Percentiles rank a stretch among this genome's conserved stretches.
Evolutionary conservation across 257 asterid genomes (phyloP).

Genomic region (Solanum virginianum): DNA sequence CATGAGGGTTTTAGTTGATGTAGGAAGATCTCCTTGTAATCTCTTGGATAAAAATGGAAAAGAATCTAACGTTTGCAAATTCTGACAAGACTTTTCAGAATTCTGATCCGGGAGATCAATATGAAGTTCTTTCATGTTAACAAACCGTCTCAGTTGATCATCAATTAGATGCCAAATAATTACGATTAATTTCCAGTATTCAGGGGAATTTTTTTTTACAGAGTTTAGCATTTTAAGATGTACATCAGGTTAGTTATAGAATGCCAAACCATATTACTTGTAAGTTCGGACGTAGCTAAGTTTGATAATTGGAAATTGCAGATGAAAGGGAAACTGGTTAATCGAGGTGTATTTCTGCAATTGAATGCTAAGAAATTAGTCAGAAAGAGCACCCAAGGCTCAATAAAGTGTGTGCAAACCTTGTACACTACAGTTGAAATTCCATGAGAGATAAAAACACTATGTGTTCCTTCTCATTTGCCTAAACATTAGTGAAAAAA

Average conservation of each 20-base stretch:
- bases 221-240: not conserved
- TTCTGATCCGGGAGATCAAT: not conserved
- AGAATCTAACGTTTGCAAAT: not conserved
- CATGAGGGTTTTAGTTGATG: not conserved
- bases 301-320: not conserved
- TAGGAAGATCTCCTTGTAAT: not conserved
- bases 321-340: not conserved
- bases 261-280: not conserved
- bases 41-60: not conserved
- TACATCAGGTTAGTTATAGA: not conserved
- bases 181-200: not conserved
- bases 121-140: not conserved
- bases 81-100: not conserved
- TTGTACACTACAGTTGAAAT: not conserved
- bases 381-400: not conserved
- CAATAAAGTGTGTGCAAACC: not conserved
- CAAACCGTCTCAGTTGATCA: not conserved
- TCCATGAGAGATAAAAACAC: not conserved
- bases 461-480: not conserved
- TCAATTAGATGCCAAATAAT: not conserved
- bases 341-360: not conserved
- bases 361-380: not conserved
- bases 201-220: not conserved
- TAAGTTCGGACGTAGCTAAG: not conserved
- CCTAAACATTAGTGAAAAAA: not conserved